Base-by-base conservation (phyloP, 2,329 filamentous ascomycete species). In the Ceratocystis cacaofunesta region DNA sequence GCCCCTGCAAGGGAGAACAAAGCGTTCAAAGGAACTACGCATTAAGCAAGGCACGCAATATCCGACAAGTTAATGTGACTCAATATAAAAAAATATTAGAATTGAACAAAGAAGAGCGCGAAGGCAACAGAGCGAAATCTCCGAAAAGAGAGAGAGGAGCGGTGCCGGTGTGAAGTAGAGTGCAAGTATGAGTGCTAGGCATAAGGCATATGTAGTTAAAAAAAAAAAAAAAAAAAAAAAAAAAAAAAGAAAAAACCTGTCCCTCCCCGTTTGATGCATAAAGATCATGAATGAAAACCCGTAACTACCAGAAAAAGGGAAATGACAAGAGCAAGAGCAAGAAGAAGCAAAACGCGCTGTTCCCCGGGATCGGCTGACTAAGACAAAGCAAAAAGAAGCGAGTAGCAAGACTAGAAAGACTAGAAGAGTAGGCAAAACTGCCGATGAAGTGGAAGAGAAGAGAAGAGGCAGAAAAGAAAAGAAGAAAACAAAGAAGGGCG, bases 191-290 rank as follows among this genome's bases (percentile, higher is more conserved):
- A 12, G 32, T 41, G 36, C 10, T 41, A 12, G 36, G 10, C 36
- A 41, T 15, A 41, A 12, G 36, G 36, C 36, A 12, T 12, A 36
- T 15, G 12, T 25, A 25, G 10, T 52, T n/a, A n/a, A n/a, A n/a
- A n/a, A n/a, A n/a, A n/a, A n/a, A n/a, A n/a, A n/a, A n/a, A n/a
- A n/a, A n/a, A n/a, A n/a, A n/a, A n/a, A n/a, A n/a, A n/a, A n/a
- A n/a, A n/a, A n/a, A n/a, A n/a, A n/a, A 12, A 41, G 10, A 36
- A 12, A 41, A 41, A 41, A 36, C 8, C 36, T 3, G 17, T 8
- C 25, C 55, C 28, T 36, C 28, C 55, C 55, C 55, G 55, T n/a
- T 58, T 58, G 4, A 61, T 61, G 43, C 60, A 61, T 61, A 62
- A 41, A 50, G 43, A 36, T 43, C 22, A 22, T 55, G 12, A 55